Evolutionary conservation across 768 basidiomycete genomes (phyloP).

Genomic region (Lyophyllum decastes): DNA sequence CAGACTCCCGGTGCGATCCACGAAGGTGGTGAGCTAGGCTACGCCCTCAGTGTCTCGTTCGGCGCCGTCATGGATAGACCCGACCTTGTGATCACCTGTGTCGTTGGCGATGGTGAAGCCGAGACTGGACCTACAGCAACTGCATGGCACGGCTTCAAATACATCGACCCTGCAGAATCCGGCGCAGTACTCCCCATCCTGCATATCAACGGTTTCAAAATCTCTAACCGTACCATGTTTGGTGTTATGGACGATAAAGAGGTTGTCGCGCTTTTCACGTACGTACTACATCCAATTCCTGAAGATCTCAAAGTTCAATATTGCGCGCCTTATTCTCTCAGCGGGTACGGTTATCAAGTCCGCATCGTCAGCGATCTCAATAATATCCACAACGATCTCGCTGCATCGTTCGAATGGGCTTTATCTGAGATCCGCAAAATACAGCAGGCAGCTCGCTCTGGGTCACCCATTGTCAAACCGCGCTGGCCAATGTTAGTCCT

Average conservation of each 20-base stretch:
- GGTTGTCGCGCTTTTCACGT: conserved; percentile 74
- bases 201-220: conserved; percentile 88
- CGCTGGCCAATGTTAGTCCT: conserved; percentile 88
- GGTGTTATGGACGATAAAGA: conserved; percentile 93
- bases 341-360: conserved; percentile 88
- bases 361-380: conserved; percentile 72
- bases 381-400: conserved; percentile 76
- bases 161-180: conserved; percentile 85
- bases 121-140: conserved; percentile 80
- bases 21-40: conserved; percentile 90
- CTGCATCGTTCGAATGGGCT: conserved; percentile 83
- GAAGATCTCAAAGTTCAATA: not conserved
- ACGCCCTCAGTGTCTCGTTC: conserved; percentile 83
- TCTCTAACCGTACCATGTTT: conserved; percentile 86
- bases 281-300: conserved; percentile 14
- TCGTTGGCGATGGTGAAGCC: conserved; percentile 89
- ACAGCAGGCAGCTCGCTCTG: conserved; percentile 75
- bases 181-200: conserved; percentile 92
- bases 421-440: conserved; percentile 72
- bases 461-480: conserved; percentile 82
- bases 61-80: conserved; percentile 93
- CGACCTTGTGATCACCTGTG: conserved; percentile 75
- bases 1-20: conserved; percentile 90
- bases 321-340: conserved; percentile 18
- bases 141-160: conserved; percentile 89